phyloP scores from a whole-genome alignment of 176 grass and related monocot genomes.

The Carex scoparia region DNA sequence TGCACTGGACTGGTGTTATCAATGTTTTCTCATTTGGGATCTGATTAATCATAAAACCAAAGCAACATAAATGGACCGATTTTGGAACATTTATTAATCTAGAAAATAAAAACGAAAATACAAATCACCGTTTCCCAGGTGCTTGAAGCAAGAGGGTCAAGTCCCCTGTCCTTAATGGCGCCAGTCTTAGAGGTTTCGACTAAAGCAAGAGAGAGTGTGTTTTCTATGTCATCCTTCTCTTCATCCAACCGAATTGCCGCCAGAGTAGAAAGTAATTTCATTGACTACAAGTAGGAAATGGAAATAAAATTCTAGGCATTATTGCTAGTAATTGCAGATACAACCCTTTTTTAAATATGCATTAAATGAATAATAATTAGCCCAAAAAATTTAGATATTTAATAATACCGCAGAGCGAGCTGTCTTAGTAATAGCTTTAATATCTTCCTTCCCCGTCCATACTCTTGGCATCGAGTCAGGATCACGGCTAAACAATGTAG shows the following conservation, averaged over 20 bases:
- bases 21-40: conserved; percentile 63
- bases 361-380: not conserved
- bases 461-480: conserved; percentile 93
- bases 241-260: conserved; percentile 86
- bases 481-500: conserved; percentile 82
- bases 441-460: conserved; percentile 99
- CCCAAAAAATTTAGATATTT: conserved; percentile 10
- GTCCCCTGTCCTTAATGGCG: conserved; percentile 54
- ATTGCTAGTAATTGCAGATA: not conserved
- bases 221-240: conserved; percentile 76
- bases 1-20: conserved; percentile 84
- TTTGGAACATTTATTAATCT: not conserved
- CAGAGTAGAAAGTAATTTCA: conserved; percentile 96
- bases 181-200: conserved; percentile 41
- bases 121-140: conserved; percentile 82
- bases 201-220: conserved; percentile 66
- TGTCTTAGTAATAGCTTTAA: conserved; percentile 93
- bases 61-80: conserved; percentile 1
- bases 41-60: conserved; percentile 38
- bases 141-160: conserved; percentile 89
- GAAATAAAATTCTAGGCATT: not conserved
- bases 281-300: conserved; percentile 47
- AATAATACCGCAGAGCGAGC: conserved; percentile 74
- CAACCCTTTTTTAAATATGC: not conserved
- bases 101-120: conserved; percentile 16